Evolutionary conservation across 305 asterid genomes (phyloP).

Genomic region (Fraxinus angustifolia): DNA sequence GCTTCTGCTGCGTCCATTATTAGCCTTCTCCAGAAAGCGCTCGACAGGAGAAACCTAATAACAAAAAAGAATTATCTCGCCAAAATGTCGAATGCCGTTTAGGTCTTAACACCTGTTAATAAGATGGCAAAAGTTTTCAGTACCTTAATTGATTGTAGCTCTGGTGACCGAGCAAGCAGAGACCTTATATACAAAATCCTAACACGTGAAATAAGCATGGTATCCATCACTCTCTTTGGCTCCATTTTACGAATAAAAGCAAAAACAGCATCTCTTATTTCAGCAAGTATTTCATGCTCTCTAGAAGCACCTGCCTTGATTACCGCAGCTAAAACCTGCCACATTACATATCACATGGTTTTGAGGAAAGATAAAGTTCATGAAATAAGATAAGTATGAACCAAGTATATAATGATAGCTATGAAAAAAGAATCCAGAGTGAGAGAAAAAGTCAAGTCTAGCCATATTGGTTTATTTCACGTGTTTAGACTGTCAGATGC

Average conservation of each 20-base stretch:
- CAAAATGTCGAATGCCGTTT: not conserved
- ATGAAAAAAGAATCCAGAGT: slow-evolving; percentile 13
- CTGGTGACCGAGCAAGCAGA: slow-evolving; percentile 96
- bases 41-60: slow-evolving; percentile 88
- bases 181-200: slow-evolving; percentile 96
- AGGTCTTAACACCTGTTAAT: not conserved
- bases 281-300: slow-evolving; percentile 99
- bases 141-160: slow-evolving; percentile 98
- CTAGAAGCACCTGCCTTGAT: slow-evolving; percentile 99
- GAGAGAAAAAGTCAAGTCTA: not conserved
- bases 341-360: slow-evolving; percentile 23
- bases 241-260: slow-evolving; percentile 96
- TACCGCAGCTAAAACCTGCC: slow-evolving; percentile 97
- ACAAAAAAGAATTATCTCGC: slow-evolving; percentile 16
- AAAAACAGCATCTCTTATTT: slow-evolving; percentile 96
- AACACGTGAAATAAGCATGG: slow-evolving; percentile 99
- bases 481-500: not conserved
- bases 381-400: not conserved
- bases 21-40: slow-evolving; percentile 86
- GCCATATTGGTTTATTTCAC: not conserved
- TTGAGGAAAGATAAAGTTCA: slow-evolving; percentile 20
- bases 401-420: slow-evolving; percentile 6
- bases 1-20: slow-evolving; percentile 89
- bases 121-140: slow-evolving; percentile 19
- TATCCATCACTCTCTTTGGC: slow-evolving; percentile 97